These are phyloP conservation scores for Cyberlindnera euphorbiae DNA, from an alignment of 805 yeast genomes.

Conservation along the genomic window DNA sequence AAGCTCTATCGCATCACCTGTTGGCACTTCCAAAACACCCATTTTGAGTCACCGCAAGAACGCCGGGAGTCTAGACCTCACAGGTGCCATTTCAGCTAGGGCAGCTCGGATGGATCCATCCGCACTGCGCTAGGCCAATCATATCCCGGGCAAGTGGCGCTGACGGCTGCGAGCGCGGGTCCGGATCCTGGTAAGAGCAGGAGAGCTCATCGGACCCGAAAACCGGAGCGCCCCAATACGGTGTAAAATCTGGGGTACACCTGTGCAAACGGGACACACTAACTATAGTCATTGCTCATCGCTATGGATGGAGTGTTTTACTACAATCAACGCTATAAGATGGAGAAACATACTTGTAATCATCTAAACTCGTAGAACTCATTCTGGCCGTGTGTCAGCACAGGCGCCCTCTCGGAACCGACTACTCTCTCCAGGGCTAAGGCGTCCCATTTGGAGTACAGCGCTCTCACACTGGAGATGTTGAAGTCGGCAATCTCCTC, in stretches of 20 bases:
- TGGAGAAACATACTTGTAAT: no score
- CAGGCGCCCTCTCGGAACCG: conserved; percentile 68
- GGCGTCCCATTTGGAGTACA: conserved; percentile 79
- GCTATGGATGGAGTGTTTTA: no score
- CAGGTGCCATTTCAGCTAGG: no score
- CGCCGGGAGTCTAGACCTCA: no score
- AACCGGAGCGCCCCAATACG: conserved; percentile 1
- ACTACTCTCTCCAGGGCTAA: conserved; percentile 76
- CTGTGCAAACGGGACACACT: conserved; percentile 1
- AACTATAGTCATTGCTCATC: neutral
- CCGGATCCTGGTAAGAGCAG: conserved; percentile 5
- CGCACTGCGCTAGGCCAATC: neutral
- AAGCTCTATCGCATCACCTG: no score
- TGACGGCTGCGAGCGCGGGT: neutral
- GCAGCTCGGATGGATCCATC: no score
- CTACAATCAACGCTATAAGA: no score
- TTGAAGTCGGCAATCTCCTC: conserved; percentile 50
- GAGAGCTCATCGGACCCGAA: conserved; percentile 7
- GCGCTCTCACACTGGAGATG: conserved; percentile 50
- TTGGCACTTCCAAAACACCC: no score
- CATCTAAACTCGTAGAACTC: conserved; percentile 70
- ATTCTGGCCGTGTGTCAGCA: conserved; percentile 61
- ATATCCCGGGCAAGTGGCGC: neutral
- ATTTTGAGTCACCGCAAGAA: no score
- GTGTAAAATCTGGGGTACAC: conserved; percentile 8